phyloP scores from a whole-genome alignment of 345 rosid species.

The Brassica nigra region DNA sequence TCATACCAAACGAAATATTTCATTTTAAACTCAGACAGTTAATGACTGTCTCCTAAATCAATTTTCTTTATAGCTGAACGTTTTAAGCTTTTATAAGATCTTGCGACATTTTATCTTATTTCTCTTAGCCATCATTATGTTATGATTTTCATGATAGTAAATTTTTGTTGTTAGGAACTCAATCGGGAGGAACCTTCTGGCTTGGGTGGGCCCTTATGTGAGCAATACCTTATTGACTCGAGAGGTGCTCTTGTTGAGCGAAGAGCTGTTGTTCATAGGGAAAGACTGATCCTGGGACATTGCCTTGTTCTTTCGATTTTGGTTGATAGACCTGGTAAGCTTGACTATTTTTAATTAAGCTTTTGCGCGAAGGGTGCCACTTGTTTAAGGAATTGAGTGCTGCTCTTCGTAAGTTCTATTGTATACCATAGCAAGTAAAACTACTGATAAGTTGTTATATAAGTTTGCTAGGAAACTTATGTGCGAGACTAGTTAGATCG shows the following conservation, averaged over 20 bases:
- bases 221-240: conserved; percentile 75
- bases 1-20: not conserved
- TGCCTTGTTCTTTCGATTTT: conserved; percentile 87
- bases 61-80: conserved; percentile 7
- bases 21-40: not conserved
- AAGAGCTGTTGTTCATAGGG: conserved; percentile 78
- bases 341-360: not conserved
- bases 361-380: conserved; percentile 3
- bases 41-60: not conserved
- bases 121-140: conserved; percentile 7
- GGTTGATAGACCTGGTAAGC: conserved; percentile 82
- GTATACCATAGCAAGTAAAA: conserved; percentile 2
- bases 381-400: conserved; percentile 11
- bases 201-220: conserved; percentile 84
- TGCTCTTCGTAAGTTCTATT: conserved; percentile 13
- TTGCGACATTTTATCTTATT: not conserved
- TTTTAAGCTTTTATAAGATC: conserved; percentile 1
- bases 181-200: conserved; percentile 93
- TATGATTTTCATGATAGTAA: conserved; percentile 5
- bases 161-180: conserved; percentile 65
- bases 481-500: not conserved
- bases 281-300: conserved; percentile 83
- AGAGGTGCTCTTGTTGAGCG: conserved; percentile 92
- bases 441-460: conserved; percentile 15
- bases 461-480: conserved; percentile 17